Conservation (phyloP, 768 basidiomycete species). For the Tricholoma saponaceum region DNA sequence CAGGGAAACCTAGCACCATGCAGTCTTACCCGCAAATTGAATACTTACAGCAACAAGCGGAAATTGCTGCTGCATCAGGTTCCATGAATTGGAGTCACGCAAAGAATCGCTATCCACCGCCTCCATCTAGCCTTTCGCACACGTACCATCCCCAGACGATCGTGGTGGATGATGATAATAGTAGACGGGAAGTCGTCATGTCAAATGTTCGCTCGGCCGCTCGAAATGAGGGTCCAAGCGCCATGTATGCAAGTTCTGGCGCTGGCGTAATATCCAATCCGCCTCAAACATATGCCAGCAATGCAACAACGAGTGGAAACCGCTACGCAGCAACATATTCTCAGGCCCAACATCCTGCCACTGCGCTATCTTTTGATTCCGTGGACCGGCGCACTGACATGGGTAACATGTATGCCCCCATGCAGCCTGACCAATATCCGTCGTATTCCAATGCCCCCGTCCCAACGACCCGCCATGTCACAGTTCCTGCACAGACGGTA, state of each 20-base stretch:
- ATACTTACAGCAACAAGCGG: constrained; percentile 90
- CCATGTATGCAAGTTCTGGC: constrained; percentile 40
- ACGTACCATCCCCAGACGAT: constrained; percentile 65
- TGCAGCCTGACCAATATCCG: constrained; percentile 80
- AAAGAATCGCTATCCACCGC: constrained; percentile 52
- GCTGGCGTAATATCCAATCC: constrained; percentile 67
- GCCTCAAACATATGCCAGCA: constrained; percentile 64
- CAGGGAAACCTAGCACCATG: constrained; percentile 64
- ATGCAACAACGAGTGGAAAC: constrained; percentile 47
- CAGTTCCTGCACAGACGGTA: constrained; percentile 47
- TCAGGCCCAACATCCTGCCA: constrained; percentile 37
- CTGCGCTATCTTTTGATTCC: constrained; percentile 49
- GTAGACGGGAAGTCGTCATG: constrained; percentile 68
- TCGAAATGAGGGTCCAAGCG: constrained; percentile 39
- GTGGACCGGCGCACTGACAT: constrained; percentile 62
- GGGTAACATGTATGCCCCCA: constrained; percentile 68
- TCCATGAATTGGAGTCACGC: constrained; percentile 48
- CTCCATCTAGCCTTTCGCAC: constrained; percentile 61
- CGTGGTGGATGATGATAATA: constrained; percentile 58
- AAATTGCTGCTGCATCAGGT: constrained; percentile 65
- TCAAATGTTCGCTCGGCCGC: constrained; percentile 71
- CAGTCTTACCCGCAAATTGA: constrained; percentile 89
- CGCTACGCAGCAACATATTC: constrained; percentile 59
- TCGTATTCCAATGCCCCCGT: constrained; percentile 41
- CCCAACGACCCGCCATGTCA: constrained; percentile 39